Percentiles rank a stretch among this genome's conserved stretches.
Evolutionary conservation across 345 rosid species (phyloP).

Genomic region (Salix exigua): DNA sequence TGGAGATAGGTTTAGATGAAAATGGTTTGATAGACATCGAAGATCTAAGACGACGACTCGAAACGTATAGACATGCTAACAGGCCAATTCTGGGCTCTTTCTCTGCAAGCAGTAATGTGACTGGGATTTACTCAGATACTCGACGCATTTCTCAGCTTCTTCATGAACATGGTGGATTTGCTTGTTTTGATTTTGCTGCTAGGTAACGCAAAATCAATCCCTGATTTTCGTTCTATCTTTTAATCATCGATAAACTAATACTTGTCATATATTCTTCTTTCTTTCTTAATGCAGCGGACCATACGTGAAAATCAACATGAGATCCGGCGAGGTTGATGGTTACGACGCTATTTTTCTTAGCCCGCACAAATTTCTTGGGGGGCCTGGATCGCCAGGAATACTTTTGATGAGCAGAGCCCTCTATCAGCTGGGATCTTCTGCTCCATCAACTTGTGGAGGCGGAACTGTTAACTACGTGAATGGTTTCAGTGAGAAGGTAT

Average conservation of each 20-base stretch:
- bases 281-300: slow-evolving; percentile 35
- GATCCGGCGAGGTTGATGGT: slow-evolving; percentile 44
- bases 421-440: slow-evolving; percentile 37
- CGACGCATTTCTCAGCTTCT: slow-evolving; percentile 44
- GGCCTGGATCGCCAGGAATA: slow-evolving; percentile 59
- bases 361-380: slow-evolving; percentile 60
- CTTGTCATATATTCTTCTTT: no score
- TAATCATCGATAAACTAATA: background rate
- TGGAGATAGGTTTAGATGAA: slow-evolving; percentile 43
- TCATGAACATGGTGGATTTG: slow-evolving; percentile 48
- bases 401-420: slow-evolving; percentile 49
- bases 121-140: slow-evolving; percentile 44
- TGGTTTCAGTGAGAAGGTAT: slow-evolving; percentile 47
- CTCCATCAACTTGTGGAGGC: slow-evolving; percentile 66
- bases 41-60: slow-evolving; percentile 27
- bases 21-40: slow-evolving; percentile 36
- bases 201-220: slow-evolving; percentile 21
- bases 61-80: slow-evolving; percentile 16
- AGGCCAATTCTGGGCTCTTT: slow-evolving; percentile 55
- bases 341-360: slow-evolving; percentile 56
- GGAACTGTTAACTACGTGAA: slow-evolving; percentile 61
- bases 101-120: slow-evolving; percentile 64
- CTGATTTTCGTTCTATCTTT: background rate
- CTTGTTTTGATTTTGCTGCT: slow-evolving; percentile 61
- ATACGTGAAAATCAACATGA: slow-evolving; percentile 51